Evolutionary conservation across 176 grass and related monocot species (phyloP).

Genomic region (barley (Hordeum vulgare)): MorexV3_pseudomolecules_assembly NC_058520.1:497293478-497293977

Average conservation of each 20-base stretch:
- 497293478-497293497: no score
- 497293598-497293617: conserved; percentile 99
- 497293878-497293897: background rate
- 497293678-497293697: conserved; percentile 18
- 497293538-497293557: conserved; percentile 95
- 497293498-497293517: background rate
- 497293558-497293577: conserved; percentile 97
- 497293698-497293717: background rate
- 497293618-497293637: conserved; percentile 98
- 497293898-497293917: background rate
- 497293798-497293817: background rate
- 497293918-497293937: background rate
- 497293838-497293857: background rate
- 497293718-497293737: background rate
- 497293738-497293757: background rate
- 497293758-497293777: background rate
- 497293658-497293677: conserved; percentile 26
- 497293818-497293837: background rate
- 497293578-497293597: conserved; percentile 99
- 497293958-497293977: background rate
- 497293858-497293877: background rate
- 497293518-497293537: conserved; percentile 82
- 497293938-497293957: background rate
- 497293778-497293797: background rate
- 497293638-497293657: conserved; percentile 99